Evolutionary conservation across 495 filamentous ascomycete species (phyloP), one percentile per base, ranked within the genome.

Genomic region (Penicillium subrubescens): DNA sequence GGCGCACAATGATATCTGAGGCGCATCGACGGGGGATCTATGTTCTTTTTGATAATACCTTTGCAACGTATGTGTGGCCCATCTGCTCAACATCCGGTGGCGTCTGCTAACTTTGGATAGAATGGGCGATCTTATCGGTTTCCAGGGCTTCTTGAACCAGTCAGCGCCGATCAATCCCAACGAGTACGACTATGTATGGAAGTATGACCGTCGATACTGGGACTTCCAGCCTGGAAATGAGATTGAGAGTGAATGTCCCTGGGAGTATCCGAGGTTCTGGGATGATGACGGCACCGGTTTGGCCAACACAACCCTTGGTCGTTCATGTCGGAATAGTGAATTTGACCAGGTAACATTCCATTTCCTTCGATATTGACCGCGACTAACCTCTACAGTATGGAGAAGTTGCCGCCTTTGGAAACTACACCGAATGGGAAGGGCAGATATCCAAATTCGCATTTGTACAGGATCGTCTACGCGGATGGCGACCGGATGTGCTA

Each of bases 111-210:
- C 23, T 48, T 7, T 25, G 44, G 44, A 48, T 52, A 80, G 75
- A 27, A 76, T 84, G 76, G 75, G 77, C 57, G 75, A 84, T 65
- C 67, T 83, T 37, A 77, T 84, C 57, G 81, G 79, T 1, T 83
- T 82, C 67, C 69, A 80, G 34, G 78, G 76, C 27, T 79, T 75
- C 53, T 62, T 80, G 43, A 83, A 84, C 59, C 68, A 68, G 14
- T 77, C 77, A 6, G 74, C 79, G 11, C 77, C 81, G 14, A 79
- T 81, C 54, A 74, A 68, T 7, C 77, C 72, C 39, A 59, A 65
- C 14, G 82, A 84, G 65, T 77, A 82, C 63, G 67, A 82, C 34
- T 75, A 71, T n/a, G 46, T 72, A 48, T 84, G 77, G 74, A 81
- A 82, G 63, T 72, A 69, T 5, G 68, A 75, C 6, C 61, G 75